Evolutionary conservation across 352 stramenopile genomes (phyloP), one percentile per base, ranked within the genome.

Genomic region (Globisporangium ultimum): DNA sequence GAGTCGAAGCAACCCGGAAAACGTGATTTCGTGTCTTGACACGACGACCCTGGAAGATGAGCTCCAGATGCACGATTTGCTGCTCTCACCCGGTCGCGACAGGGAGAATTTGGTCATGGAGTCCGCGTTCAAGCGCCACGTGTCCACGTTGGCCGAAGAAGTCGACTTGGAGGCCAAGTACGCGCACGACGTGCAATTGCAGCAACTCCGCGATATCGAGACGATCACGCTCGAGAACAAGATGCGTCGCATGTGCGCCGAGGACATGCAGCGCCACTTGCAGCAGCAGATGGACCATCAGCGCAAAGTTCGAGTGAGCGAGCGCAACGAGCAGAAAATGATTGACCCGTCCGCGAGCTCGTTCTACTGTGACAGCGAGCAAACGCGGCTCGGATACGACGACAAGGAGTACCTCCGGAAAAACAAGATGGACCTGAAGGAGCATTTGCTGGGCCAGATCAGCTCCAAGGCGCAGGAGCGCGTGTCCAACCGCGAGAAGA

Each of bases 141-240:
- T 89, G 20, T 69, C 67, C 10, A 66, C 68, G 12, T 57, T 88
- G 6, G 72, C 75, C 9, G 66, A 67, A 6, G 75, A 89, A 10
- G 80, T 89, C 15, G 71, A 82, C 32, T 60, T 72, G 13, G 80
- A 89, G 57, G 80, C 63, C 17, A 79, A 76, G 58, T 82, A 89
- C 51, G 77, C 78, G 21, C 72, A 77, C 14, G 75, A 87, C 57
- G 45, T 61, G 51, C 73, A 83, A 49, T 64, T 78, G 32, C 77
- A 88, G 59, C 80, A 89, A 55, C 65, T 59, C 18, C 75, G 77
- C 15, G 80, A 89, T 54, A 43, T 88, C 20, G 77, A 87, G 11
- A 72, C 67, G 4, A 63, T 88, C 41, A 73, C 73, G 15, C 54
- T 82, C 1, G 77, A 89, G 46, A 65, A 65, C 21, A 75, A 70